These are phyloP conservation scores for Colletotrichum sp. DNA, from an alignment of 2,329 filamentous ascomycete genomes.

Conservation along the genomic window DNA sequence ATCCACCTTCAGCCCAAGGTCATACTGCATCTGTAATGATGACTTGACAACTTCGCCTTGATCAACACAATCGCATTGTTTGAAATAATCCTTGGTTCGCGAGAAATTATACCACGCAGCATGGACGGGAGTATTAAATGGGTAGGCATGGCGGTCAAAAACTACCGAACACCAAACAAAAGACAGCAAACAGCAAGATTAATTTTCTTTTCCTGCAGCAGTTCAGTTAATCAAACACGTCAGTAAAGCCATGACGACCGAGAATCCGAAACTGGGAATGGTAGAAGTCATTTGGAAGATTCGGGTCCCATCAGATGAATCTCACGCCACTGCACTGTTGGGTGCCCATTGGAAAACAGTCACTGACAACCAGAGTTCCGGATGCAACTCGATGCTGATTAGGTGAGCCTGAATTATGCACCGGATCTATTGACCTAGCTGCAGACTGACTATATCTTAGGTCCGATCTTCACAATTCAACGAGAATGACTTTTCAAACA, in stretches of 20 bases:
- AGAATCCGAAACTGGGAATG: neutral
- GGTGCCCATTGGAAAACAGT: neutral
- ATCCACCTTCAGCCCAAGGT: too few species aligned
- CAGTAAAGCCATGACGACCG: neutral
- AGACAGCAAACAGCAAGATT: too few species aligned
- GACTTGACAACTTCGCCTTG: too few species aligned
- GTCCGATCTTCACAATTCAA: neutral
- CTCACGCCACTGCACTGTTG: neutral
- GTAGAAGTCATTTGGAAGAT: neutral
- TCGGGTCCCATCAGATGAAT: neutral
- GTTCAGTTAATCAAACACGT: neutral
- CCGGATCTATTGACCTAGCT: neutral
- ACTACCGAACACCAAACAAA: neutral
- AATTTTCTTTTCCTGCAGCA: neutral
- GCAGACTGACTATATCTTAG: fast-evolving
- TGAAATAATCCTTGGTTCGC: neutral
- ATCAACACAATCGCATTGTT: neutral
- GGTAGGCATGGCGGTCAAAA: neutral
- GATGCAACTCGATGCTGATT: neutral
- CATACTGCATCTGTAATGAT: too few species aligned
- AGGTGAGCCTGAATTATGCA: neutral
- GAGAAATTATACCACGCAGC: too few species aligned
- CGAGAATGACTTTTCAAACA: neutral
- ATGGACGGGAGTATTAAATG: neutral
- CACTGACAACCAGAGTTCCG: neutral